Conservation (phyloP, 345 rosid genomes). For the Gossypium raimondii region DNA sequence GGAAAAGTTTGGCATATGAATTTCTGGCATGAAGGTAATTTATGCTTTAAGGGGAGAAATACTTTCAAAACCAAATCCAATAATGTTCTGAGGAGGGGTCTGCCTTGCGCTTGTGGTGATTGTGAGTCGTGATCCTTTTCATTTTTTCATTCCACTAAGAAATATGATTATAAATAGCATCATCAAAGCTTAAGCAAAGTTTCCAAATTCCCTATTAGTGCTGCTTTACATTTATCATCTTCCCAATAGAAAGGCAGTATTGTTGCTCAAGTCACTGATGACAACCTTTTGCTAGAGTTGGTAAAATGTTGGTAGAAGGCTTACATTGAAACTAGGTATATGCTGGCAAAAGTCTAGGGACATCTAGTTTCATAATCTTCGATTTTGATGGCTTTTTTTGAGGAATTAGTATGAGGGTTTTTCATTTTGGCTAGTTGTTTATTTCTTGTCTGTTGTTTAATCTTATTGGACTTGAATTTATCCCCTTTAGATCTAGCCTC, state of each 20-base stretch:
- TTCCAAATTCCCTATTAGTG: slow-evolving; percentile 6
- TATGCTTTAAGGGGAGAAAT: not conserved
- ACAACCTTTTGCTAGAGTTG: not conserved
- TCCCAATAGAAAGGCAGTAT: not conserved
- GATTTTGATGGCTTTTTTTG: not conserved
- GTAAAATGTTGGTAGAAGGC: slow-evolving; percentile 2
- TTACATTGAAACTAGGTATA: not conserved
- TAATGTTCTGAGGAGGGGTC: not conserved
- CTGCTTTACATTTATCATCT: slow-evolving; percentile 9
- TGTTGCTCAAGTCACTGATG: not conserved
- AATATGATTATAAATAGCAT: not conserved
- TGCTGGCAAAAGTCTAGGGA: slow-evolving; percentile 7
- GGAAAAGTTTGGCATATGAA: not conserved
- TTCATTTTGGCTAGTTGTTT: not conserved
- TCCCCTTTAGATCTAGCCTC: not conserved
- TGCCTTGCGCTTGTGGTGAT: not conserved
- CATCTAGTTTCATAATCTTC: not conserved
- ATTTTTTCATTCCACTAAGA: not conserved
- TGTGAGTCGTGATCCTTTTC: slow-evolving; percentile 12
- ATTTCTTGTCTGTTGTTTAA: not conserved
- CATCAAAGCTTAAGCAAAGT: not conserved
- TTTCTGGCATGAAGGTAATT: slow-evolving; percentile 2
- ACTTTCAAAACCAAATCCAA: not conserved
- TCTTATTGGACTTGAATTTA: slow-evolving; percentile 9
- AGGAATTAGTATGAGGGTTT: not conserved